Evolutionary conservation across 352 stramenopile genomes (phyloP).

Genomic region (Globisporangium uncinulatum): DNA sequence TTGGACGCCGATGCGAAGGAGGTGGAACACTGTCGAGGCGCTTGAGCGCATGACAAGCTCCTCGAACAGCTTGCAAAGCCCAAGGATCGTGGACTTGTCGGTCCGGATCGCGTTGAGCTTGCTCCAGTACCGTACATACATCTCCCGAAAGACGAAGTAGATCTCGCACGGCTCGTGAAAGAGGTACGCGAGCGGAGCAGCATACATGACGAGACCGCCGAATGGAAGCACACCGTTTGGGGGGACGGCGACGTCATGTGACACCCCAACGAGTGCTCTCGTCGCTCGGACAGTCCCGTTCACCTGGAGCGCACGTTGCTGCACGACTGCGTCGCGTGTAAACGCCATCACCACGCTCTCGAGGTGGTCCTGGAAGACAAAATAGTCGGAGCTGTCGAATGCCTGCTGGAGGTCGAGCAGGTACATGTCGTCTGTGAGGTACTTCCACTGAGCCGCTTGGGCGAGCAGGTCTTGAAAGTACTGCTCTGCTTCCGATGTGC

Average conservation of each 20-base stretch:
- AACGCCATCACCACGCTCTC: conserved; percentile 69
- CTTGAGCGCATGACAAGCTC: conserved; percentile 47
- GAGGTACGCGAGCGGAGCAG: conserved; percentile 64
- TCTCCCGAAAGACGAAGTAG: conserved; percentile 72
- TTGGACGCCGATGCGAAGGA: conserved; percentile 48
- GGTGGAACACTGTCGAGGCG: conserved; percentile 46
- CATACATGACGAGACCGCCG: conserved; percentile 67
- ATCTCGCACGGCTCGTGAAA: conserved; percentile 57
- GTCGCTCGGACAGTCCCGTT: conserved; percentile 36
- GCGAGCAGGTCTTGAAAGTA: conserved; percentile 48
- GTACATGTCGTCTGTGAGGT: conserved; percentile 77
- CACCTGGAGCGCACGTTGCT: conserved; percentile 33
- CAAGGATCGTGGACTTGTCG: conserved; percentile 49
- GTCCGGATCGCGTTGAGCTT: conserved; percentile 60
- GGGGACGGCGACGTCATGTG: conserved; percentile 23
- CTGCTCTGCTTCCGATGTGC: conserved; percentile 24
- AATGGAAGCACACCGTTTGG: conserved; percentile 71
- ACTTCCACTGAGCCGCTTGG: conserved; percentile 30
- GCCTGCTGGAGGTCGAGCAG: conserved; percentile 74
- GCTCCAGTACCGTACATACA: conserved; percentile 80
- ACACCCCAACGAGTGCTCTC: no score
- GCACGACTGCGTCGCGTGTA: conserved; percentile 49
- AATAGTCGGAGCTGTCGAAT: conserved; percentile 73
- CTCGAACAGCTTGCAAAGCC: conserved; percentile 75
- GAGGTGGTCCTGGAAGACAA: conserved; percentile 77